Evolutionary conservation across 164 flowering plant species (phyloP).

Genomic region (Kalanchoe fedtschenkoi): DNA sequence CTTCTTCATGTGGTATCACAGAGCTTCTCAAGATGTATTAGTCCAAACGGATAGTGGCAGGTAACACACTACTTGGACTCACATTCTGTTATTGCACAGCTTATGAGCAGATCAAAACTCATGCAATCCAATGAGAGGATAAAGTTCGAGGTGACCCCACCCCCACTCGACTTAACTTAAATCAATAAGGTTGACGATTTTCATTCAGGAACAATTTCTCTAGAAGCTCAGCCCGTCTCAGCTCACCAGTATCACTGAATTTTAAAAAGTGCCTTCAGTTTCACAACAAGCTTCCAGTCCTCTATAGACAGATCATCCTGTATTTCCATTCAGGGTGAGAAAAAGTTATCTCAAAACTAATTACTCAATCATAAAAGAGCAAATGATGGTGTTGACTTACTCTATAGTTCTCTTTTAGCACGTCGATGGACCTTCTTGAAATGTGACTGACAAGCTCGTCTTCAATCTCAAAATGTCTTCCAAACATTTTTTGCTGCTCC

Average conservation of each 20-base stretch:
- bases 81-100: no score
- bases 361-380: not conserved
- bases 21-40: no score
- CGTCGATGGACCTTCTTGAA: conserved; percentile 67
- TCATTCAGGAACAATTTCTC: no score
- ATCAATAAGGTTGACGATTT: no score
- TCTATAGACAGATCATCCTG: conserved; percentile 68
- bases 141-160: no score
- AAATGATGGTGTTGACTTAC: conserved; percentile 17
- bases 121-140: no score
- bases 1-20: no score
- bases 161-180: no score
- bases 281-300: conserved; percentile 68
- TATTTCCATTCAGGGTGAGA: not conserved
- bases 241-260: conserved; percentile 52
- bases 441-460: conserved; percentile 95
- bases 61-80: no score
- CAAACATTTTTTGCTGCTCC: conserved; percentile 86
- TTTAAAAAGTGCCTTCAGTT: conserved; percentile 53
- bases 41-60: no score
- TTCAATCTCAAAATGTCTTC: conserved; percentile 82
- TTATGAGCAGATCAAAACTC: no score
- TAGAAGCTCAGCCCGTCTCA: no score
- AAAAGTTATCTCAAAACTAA: not conserved
- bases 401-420: conserved; percentile 68